Base-by-base conservation (phyloP, 2,329 filamentous ascomycete species). In the Neopestalotiopsis sp. region DNA sequence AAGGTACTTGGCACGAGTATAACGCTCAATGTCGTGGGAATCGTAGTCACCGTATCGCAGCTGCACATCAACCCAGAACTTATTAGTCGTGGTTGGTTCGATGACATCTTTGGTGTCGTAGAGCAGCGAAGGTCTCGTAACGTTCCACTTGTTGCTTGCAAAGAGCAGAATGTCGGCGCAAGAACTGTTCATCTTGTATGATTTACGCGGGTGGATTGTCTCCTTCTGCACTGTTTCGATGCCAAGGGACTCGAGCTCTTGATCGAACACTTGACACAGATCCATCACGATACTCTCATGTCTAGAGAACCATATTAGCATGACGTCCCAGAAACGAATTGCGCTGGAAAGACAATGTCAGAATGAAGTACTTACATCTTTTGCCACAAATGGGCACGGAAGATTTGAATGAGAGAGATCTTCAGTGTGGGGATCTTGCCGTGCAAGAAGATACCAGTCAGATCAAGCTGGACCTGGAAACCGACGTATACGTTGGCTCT, bases 121-220 rank as follows among this genome's bases (percentile, higher is more conserved):
- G 3, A 99, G 85, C 74, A 97, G 89, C 3, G 95, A 98, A 1
- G 96, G 97, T 2, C 94, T 88, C 0, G 95, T 98, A 66, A 99
- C 95, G 72, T 97, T 98, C 97, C 97, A 99, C 81, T 98, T 99
- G 84, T 98, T 96, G 72, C 93, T 97, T 49, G 96, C 95, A 78
- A 99, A 99, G 10, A 99, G 88, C 67, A 98, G 87, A 72, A 99
- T 98, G 80, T 99, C 96, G 4, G 97, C 96, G 77, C 96, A 98
- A 69, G 95, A 98, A 76, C 95, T 98, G 86, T 99, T 99, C 96
- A 99, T 99, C 89, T 99, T 99, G 89, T 99, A 99, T 4, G 94
- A 98, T 83, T 99, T 99, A 89, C 96, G 90, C 66, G 96, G 96
- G 85, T 99, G 96, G 70, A 99, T 99, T 0, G 96, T 98, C 84